Base-by-base conservation (phyloP, 768 basidiomycete species). In the Trametes meyenii region DNA sequence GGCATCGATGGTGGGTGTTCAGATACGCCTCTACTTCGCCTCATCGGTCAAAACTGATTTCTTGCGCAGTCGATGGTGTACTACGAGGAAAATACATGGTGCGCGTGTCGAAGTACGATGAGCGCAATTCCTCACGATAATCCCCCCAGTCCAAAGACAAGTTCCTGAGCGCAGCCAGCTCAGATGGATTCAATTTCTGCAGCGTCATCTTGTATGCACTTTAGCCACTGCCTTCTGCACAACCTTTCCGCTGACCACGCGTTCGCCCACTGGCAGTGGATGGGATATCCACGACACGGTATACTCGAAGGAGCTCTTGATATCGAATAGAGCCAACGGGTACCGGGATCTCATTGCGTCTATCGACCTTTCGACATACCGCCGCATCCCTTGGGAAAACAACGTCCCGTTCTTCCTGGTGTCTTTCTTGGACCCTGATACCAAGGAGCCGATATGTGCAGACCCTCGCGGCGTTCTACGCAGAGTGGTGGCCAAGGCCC, bases 31-130 rank as follows among this genome's bases (percentile, higher is more conserved):
- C 12, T 14, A 23, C 8, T 40, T 26, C 7, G n/a, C 42, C 38
- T 13, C 35, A 3, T 23, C 16, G 24, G 48, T 43, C 17, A 7
- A 49, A 14, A 29, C 16, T 45, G 5, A 24, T 56, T 14, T 29
- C 19, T 50, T 7, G 29, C 35, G 8, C 65, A 95, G 94, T 96
- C 38, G 96, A 98, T 74, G 96, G 96, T 29, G 87, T 98, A 12
- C 80, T 97, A 16, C 83, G 96, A 35, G 96, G 96, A n/a, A 98
- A 98, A 76, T 91, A 88, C 71, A 92, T 94, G 90, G 91, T 89
- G 66, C 46, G 79, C 52, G 21, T 2, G 5, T 46, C 13, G 19
- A 5, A 26, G 7, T 40, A 5, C 14, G 43, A 13, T 14, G 24
- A 23, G 13, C 8, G 17, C 6, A 21, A 29, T 11, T 35, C 21